A percentile compares a stretch with the other conserved stretches of the same genome.
These are phyloP conservation scores for Botryotinia narcissicola DNA, from an alignment of 2,329 filamentous ascomycete genomes.

Conservation along the genomic window DNA sequence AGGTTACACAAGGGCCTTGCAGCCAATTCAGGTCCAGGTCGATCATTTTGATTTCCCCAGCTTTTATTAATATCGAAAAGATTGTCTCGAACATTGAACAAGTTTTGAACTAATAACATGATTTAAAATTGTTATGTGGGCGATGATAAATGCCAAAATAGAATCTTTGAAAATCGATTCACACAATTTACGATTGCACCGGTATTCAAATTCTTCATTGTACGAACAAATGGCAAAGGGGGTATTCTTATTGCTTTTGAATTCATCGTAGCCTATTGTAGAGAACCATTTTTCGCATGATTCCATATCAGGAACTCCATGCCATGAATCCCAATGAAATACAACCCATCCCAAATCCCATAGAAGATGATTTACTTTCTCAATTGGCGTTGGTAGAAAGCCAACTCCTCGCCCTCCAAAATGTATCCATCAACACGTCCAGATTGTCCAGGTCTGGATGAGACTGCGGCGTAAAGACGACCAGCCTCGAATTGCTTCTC, in stretches of 20 bases:
- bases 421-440: slow-evolving; percentile 97
- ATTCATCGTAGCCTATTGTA: slow-evolving; percentile 32
- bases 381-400: slow-evolving; percentile 99
- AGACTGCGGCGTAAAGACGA: slow-evolving; percentile 91
- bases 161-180: not conserved
- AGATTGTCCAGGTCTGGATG: slow-evolving; percentile 93
- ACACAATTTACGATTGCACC: slow-evolving; percentile 7
- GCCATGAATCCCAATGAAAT: slow-evolving; percentile 37
- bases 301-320: slow-evolving; percentile 35
- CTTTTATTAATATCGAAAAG: not conserved
- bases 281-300: slow-evolving; percentile 29
- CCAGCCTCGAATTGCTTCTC: slow-evolving; percentile 99
- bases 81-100: not conserved
- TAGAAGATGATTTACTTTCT: slow-evolving; percentile 73
- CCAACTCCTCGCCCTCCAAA: slow-evolving; percentile 98
- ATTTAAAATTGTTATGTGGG: not conserved
- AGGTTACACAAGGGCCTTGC: not conserved
- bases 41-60: slow-evolving; percentile 4
- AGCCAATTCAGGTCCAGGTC: not conserved
- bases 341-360: slow-evolving; percentile 33
- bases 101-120: not conserved
- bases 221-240: slow-evolving; percentile 17
- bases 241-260: slow-evolving; percentile 34
- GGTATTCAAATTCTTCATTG: not conserved
- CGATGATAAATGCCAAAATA: too few species aligned